Percentiles rank a stretch among this genome's conserved stretches.
These are phyloP conservation scores for Hymenoscyphus salicellus DNA, from an alignment of 2,329 filamentous ascomycete species.

Conservation along the genomic window DNA sequence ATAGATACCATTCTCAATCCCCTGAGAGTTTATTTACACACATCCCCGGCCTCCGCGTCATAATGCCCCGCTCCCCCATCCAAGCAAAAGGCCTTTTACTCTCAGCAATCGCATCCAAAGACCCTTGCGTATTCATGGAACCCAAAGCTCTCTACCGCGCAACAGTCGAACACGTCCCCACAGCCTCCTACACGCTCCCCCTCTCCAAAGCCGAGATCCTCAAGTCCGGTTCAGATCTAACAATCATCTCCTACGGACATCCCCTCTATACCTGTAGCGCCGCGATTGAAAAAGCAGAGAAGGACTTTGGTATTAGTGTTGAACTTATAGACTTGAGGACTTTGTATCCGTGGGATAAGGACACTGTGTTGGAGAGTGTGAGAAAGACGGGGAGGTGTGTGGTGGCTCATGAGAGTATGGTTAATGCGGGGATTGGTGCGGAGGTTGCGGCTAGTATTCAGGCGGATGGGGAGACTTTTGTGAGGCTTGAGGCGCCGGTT, in stretches of 20 bases:
- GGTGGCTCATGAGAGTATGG: constrained; percentile 73
- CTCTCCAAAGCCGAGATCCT: constrained; percentile 67
- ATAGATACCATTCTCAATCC: constrained; percentile 66
- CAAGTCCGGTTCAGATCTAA: constrained; percentile 64
- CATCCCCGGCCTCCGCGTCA: constrained; percentile 65
- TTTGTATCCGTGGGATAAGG: constrained; percentile 70
- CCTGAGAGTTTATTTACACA: constrained; percentile 70
- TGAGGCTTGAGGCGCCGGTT: constrained; percentile 67
- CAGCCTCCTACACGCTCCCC: constrained; percentile 63
- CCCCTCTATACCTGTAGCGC: constrained; percentile 66
- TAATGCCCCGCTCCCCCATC: constrained; percentile 66
- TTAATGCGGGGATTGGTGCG: constrained; percentile 69
- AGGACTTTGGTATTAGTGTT: constrained; percentile 61
- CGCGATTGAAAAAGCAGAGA: constrained; percentile 65
- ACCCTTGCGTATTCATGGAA: constrained; percentile 74
- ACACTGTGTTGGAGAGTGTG: constrained; percentile 63
- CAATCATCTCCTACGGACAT: constrained; percentile 68
- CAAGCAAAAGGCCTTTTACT: constrained; percentile 71
- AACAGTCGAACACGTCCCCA: constrained; percentile 69
- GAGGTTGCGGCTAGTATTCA: constrained; percentile 71
- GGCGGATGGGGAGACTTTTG: constrained; percentile 58
- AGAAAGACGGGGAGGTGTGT: constrained; percentile 67
- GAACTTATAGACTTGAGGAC: constrained; percentile 71
- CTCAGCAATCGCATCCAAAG: constrained; percentile 58
- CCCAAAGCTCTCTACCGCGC: constrained; percentile 72